A percentile compares a stretch with the other conserved stretches of the same genome.
These are phyloP conservation scores for Aquilaria malaccensis DNA, from an alignment of 345 rosid species.

Conservation along the genomic window DNA sequence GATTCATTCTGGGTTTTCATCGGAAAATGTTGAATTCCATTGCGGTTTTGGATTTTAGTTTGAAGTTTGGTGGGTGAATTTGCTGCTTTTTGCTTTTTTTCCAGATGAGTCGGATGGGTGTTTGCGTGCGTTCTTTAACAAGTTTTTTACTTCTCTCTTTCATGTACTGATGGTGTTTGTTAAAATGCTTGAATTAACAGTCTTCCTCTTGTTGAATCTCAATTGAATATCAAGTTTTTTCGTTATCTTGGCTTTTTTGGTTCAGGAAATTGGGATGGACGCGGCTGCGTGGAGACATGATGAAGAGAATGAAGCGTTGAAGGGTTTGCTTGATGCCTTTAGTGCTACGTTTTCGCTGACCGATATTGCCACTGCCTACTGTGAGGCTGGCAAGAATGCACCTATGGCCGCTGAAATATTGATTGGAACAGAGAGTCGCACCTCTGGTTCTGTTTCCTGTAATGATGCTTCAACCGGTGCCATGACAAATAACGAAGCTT, in stretches of 20 bases:
- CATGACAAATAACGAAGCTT: conserved; percentile 11
- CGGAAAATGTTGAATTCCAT: no score
- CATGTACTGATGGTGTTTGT: no score
- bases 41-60: no score
- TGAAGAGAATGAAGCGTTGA: conserved; percentile 30
- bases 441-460: conserved; percentile 7
- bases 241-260: no score
- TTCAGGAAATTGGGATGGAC: conserved; percentile 26
- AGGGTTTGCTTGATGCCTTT: conserved; percentile 35
- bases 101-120: no score
- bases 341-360: conserved; percentile 31
- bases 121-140: no score
- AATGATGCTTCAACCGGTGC: conserved; percentile 13
- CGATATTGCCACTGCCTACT: conserved; percentile 40
- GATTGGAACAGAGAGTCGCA: conserved; percentile 18
- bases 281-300: conserved; percentile 20
- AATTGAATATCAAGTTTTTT: no score
- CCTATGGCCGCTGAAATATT: conserved; percentile 34
- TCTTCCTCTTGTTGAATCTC: not conserved
- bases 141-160: no score
- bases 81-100: no score
- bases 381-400: conserved; percentile 27
- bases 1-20: no score
- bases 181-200: no score
- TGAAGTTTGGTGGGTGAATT: no score